phyloP scores from a whole-genome alignment of 2,329 filamentous ascomycete genomes.

The Scolecobasidium constrictum region DNA sequence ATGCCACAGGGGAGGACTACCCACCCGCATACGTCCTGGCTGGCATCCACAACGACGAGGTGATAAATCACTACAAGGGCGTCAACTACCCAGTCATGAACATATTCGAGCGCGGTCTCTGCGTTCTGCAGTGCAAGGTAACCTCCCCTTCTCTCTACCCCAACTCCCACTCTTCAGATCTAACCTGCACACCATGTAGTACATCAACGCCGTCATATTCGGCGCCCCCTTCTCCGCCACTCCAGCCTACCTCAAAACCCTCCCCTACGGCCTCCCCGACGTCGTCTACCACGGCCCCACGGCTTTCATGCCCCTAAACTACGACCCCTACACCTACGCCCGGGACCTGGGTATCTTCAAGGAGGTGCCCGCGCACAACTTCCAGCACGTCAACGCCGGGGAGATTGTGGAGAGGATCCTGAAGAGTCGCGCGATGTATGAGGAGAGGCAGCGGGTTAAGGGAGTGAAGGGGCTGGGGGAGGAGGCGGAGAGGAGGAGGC shows the following conservation, averaged over 20 bases:
- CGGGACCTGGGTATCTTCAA: conserved; percentile 77
- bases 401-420: conserved; percentile 88
- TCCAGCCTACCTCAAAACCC: conserved; percentile 60
- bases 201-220: conserved; percentile 79
- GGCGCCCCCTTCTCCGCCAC: conserved; percentile 81
- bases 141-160: conserved; percentile 16
- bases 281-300: conserved; percentile 96
- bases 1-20: conserved; percentile 60
- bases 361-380: conserved; percentile 66
- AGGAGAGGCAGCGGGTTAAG: conserved; percentile 84
- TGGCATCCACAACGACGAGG: conserved; percentile 86
- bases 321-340: conserved; percentile 58
- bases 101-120: conserved; percentile 90
- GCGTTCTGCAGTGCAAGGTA: conserved; percentile 88
- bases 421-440: conserved; percentile 75
- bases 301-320: conserved; percentile 59
- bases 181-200: conserved; percentile 42
- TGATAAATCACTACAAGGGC: conserved; percentile 94
- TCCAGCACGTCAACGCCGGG: conserved; percentile 79
- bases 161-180: conserved; percentile 9
- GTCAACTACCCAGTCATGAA: conserved; percentile 99
- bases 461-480: conserved; percentile 76
- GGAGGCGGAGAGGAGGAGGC: conserved; percentile 30
- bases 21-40: conserved; percentile 79
- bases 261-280: conserved; percentile 59